Evolutionary conservation across 148 eudicot species (phyloP).

Genomic region (Amaranthus hypochondriacus): DNA sequence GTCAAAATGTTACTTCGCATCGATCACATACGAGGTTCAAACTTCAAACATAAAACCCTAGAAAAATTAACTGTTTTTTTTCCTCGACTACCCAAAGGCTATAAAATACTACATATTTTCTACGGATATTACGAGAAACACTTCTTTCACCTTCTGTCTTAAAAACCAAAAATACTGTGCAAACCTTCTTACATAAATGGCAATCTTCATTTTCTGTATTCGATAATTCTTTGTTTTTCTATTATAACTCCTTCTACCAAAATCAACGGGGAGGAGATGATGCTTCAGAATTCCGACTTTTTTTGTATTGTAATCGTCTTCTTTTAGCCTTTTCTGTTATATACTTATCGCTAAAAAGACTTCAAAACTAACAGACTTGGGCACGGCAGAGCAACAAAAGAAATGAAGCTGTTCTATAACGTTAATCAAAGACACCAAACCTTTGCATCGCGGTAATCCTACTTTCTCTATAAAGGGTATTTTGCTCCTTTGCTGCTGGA

Average conservation of each 20-base stretch:
- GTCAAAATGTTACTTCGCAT: constrained; percentile 24
- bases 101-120: constrained; percentile 21
- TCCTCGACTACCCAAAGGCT: constrained; percentile 16
- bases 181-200: constrained; percentile 17
- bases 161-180: constrained; percentile 18
- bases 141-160: constrained; percentile 18
- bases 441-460: constrained; percentile 8
- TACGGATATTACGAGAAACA: neutral
- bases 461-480: constrained; percentile 16
- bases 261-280: constrained; percentile 25
- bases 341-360: constrained; percentile 20
- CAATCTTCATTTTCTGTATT: constrained; percentile 6
- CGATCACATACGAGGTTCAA: constrained; percentile 10
- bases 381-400: constrained; percentile 1
- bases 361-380: constrained; percentile 3
- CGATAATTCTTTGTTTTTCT: constrained; percentile 17
- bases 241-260: constrained; percentile 28
- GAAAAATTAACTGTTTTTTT: constrained; percentile 8
- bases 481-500: constrained; percentile 7
- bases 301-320: neutral
- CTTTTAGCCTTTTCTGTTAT: constrained; percentile 18
- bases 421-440: constrained; percentile 22
- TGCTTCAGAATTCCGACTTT: constrained; percentile 13
- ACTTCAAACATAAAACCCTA: constrained; percentile 19
- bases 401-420: constrained; percentile 10